Evolutionary conservation across 257 asterid species (phyloP).

Genomic region (Nicotiana attenuata): DNA sequence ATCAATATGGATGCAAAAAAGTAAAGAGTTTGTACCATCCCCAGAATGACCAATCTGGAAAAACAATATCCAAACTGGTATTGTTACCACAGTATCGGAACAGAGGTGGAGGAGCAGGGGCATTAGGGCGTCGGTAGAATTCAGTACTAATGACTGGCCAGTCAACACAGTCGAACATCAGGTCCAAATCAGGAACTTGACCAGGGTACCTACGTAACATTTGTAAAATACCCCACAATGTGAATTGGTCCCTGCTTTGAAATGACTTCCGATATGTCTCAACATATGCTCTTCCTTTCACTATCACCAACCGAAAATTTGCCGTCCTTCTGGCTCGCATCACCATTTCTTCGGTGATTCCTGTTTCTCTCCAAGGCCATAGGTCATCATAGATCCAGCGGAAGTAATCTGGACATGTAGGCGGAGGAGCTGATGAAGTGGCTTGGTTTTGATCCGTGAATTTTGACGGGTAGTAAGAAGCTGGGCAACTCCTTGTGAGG

Average conservation of each 20-base stretch:
- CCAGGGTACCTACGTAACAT: constrained; percentile 37
- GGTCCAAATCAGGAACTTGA: constrained; percentile 36
- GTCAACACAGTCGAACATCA: constrained; percentile 40
- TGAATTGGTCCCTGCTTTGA: constrained; percentile 35
- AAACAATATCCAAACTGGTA: constrained; percentile 36
- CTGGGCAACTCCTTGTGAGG: constrained; percentile 23
- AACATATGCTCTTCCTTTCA: constrained; percentile 31
- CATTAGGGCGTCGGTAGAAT: neutral
- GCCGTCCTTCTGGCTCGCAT: constrained; percentile 25
- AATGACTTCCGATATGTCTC: constrained; percentile 21
- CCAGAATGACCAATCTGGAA: constrained; percentile 55
- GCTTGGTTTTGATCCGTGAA: neutral
- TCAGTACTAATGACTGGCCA: constrained; percentile 30
- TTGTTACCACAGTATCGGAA: constrained; percentile 36
- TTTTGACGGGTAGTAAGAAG: constrained; percentile 34
- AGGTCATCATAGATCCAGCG: constrained; percentile 38
- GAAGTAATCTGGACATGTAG: constrained; percentile 35
- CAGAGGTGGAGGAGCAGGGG: constrained; percentile 33
- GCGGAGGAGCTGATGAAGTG: neutral
- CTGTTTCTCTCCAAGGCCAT: constrained; percentile 44
- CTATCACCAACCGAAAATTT: constrained; percentile 28
- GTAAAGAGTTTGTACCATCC: constrained; percentile 28
- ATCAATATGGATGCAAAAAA: neutral
- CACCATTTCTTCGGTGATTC: constrained; percentile 35
- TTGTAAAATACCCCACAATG: constrained; percentile 40